A percentile compares a stretch with the other conserved stretches of the same genome.
phyloP scores from a whole-genome alignment of 1,139 yeast genomes.

The Pichia sp. region DNA sequence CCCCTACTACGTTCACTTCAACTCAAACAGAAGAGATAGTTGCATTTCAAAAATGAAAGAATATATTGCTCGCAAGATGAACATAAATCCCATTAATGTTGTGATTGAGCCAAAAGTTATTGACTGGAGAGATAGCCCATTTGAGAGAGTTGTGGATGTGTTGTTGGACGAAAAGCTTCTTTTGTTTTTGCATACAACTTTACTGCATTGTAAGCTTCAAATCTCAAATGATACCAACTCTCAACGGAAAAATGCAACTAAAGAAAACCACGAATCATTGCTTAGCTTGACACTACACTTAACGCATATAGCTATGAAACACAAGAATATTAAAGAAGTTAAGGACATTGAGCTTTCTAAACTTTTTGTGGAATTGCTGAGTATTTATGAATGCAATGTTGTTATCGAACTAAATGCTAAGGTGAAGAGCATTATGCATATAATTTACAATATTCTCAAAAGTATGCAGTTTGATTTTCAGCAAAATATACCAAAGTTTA shows the following conservation, averaged over 20 bases:
- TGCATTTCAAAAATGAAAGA: conserved; percentile 51
- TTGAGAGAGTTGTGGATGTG: conserved; percentile 41
- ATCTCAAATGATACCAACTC: conserved; percentile 19
- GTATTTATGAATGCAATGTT: conserved; percentile 3
- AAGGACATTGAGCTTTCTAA: conserved; percentile 11
- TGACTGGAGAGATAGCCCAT: conserved; percentile 35
- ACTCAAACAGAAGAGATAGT: conserved; percentile 75
- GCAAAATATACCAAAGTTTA: conserved; percentile 21
- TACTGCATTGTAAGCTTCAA: conserved; percentile 37
- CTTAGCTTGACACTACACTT: conserved; percentile 62
- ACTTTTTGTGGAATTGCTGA: conserved; percentile 31
- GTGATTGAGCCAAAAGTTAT: conserved; percentile 47
- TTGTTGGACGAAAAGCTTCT: conserved; percentile 51
- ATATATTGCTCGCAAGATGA: conserved; percentile 35
- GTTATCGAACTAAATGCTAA: conserved; percentile 7
- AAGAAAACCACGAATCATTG: conserved; percentile 43
- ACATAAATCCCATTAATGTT: conserved; percentile 38
- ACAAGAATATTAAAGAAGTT: conserved; percentile 17
- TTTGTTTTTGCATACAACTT: conserved; percentile 46
- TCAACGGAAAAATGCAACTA: background rate
- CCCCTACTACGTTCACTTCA: conserved; percentile 67
- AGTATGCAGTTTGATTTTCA: conserved; percentile 19
- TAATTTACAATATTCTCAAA: conserved; percentile 27
- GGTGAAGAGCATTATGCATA: conserved; percentile 38
- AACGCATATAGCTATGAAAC: conserved; percentile 47